phyloP scores from a whole-genome alignment of 2,329 filamentous ascomycete species.

The Clonostachys solani region DNA sequence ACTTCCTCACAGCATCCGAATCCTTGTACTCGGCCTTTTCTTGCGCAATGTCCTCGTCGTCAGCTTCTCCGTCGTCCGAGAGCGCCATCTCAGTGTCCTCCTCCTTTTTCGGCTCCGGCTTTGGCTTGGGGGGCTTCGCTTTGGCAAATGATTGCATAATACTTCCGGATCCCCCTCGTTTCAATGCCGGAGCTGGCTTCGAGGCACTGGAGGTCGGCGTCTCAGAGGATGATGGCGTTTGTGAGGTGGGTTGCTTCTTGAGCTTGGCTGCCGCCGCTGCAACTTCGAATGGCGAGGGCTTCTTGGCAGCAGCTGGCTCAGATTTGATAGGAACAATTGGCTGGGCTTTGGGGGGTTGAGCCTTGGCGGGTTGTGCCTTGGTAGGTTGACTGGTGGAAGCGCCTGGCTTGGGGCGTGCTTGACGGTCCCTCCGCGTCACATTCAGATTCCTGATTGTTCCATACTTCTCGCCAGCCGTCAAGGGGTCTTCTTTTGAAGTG shows the following conservation, averaged over 20 bases:
- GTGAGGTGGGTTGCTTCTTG: conserved; percentile 20
- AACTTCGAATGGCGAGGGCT: conserved; percentile 3
- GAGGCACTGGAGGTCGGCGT: conserved; percentile 15
- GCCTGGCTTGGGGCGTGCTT: conserved; percentile 9
- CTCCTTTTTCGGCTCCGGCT: conserved; percentile 25
- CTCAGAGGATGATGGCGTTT: conserved; percentile 8
- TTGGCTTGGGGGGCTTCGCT: conserved; percentile 43
- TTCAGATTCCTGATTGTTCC: conserved; percentile 73
- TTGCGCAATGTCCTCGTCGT: conserved; percentile 24
- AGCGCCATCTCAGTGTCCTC: conserved; percentile 22
- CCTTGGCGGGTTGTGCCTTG: not conserved
- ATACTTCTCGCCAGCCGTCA: conserved; percentile 56
- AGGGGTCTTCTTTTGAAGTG: conserved; percentile 52
- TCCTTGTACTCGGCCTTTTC: conserved; percentile 14
- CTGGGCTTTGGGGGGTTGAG: not conserved
- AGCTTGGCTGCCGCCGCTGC: conserved; percentile 8
- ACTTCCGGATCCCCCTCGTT: conserved; percentile 55
- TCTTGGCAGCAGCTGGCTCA: not conserved
- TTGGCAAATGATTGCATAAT: conserved; percentile 82
- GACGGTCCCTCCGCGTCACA: conserved; percentile 48
- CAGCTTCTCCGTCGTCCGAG: conserved; percentile 34
- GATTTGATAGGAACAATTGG: not conserved
- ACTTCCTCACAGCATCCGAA: conserved; percentile 12
- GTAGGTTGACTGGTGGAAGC: conserved; percentile 12
- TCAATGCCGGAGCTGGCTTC: conserved; percentile 31